Percentiles rank a stretch among this genome's conserved stretches.
These are phyloP conservation scores for Talaromyces liani DNA, from an alignment of 495 filamentous ascomycete genomes.

Conservation along the genomic window DNA sequence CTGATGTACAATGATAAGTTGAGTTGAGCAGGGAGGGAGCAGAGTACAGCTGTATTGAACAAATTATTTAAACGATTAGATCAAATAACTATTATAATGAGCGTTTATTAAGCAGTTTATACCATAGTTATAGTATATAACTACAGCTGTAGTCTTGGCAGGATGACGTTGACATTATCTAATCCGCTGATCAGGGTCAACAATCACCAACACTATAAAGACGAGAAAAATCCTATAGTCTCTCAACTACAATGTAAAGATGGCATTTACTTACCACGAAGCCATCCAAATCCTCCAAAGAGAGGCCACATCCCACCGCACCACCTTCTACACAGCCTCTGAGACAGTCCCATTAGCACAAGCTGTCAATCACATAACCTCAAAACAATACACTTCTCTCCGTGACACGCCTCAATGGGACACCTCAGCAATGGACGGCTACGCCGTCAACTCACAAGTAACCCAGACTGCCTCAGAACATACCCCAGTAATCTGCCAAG, in stretches of 20 bases:
- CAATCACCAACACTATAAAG: background rate
- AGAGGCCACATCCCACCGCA: background rate
- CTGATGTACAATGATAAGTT: constrained; percentile 63
- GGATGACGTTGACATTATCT: background rate
- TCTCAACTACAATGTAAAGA: background rate
- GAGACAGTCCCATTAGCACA: constrained; percentile 12
- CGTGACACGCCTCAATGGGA: constrained; percentile 9
- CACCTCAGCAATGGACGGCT: constrained; percentile 16
- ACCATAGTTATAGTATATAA: too few relatives aligned
- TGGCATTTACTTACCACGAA: background rate
- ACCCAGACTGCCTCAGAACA: constrained; percentile 5
- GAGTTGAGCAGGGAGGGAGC: background rate
- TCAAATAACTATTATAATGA: background rate
- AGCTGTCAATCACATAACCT: constrained; percentile 8
- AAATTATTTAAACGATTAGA: background rate
- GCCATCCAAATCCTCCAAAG: background rate
- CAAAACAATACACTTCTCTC: background rate
- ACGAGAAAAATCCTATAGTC: too few relatives aligned
- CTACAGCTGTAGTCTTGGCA: background rate
- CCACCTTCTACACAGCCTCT: background rate
- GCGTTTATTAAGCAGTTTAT: background rate
- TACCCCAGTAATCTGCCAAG: constrained; percentile 8
- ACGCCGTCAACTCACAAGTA: constrained; percentile 10
- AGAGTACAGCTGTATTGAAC: background rate
- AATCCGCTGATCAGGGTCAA: background rate